These are phyloP conservation scores for Hypsizygus ulmarius DNA, from an alignment of 1,284 basidiomycete genomes.

Conservation along the genomic window DNA sequence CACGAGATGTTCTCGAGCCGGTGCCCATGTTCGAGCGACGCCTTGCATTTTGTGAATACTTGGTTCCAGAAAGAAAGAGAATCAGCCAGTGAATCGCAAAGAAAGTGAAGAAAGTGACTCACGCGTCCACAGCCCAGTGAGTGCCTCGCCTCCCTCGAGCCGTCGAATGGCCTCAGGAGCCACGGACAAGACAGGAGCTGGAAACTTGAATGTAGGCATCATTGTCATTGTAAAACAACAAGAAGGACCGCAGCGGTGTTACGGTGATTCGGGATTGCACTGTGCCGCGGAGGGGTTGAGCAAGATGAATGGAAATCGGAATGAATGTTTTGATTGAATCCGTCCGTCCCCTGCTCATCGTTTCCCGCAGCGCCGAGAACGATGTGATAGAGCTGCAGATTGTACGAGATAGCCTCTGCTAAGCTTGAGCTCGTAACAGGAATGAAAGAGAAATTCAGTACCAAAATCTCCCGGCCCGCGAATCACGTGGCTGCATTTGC, in stretches of 20 bases:
- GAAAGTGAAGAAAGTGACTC: conserved; percentile 24
- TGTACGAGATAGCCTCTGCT: too few relatives aligned
- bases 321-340: background rate
- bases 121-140: conserved; percentile 65
- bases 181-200: conserved; percentile 61
- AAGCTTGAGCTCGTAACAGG: too few relatives aligned
- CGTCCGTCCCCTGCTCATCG: too few relatives aligned
- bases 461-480: too few relatives aligned
- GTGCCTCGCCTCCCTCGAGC: conserved; percentile 62
- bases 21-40: conserved; percentile 71
- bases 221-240: conserved; percentile 7
- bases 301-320: background rate
- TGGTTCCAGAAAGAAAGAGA: conserved; percentile 8
- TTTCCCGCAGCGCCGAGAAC: too few relatives aligned
- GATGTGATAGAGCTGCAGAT: too few relatives aligned
- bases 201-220: conserved; percentile 33
- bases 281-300: background rate
- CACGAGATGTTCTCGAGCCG: conserved; percentile 85
- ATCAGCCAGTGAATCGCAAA: conserved; percentile 5
- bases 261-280: conserved; percentile 9
- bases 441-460: too few relatives aligned
- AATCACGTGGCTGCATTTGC: too few relatives aligned
- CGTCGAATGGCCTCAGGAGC: conserved; percentile 61
- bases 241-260: conserved; percentile 10
- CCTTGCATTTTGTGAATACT: conserved; percentile 86